Conservation (phyloP, 441 rosid genomes). For the Daphne laureola region DNA sequence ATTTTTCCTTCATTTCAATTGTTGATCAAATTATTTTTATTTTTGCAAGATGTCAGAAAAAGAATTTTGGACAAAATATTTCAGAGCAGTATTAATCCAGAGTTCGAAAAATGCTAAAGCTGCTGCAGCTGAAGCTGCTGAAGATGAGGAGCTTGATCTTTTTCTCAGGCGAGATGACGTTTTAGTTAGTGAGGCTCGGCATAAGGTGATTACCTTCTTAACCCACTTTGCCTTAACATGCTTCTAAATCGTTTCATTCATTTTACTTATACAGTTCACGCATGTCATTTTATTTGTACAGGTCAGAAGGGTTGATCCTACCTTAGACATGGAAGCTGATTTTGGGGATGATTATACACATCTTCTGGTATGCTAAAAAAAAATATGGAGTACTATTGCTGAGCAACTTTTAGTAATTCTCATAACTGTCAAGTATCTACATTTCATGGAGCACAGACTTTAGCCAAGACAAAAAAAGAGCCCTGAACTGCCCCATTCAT, state of each 20-base stretch:
- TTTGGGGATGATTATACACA: slow-evolving; percentile 89
- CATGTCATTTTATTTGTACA: slow-evolving; percentile 21
- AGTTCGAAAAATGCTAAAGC: slow-evolving; percentile 60
- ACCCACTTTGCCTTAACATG: not conserved
- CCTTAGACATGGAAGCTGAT: slow-evolving; percentile 92
- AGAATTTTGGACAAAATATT: slow-evolving; percentile 87
- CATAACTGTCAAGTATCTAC: not conserved
- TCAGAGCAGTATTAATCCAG: slow-evolving; percentile 86
- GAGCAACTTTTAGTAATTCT: slow-evolving; percentile 2
- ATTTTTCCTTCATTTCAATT: not conserved
- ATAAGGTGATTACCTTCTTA: slow-evolving; percentile 43
- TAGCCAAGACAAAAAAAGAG: too few relatives aligned
- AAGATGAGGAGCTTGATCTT: slow-evolving; percentile 90
- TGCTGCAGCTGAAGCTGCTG: slow-evolving; percentile 93
- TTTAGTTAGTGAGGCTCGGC: slow-evolving; percentile 65
- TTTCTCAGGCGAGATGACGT: slow-evolving; percentile 84
- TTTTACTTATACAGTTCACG: too few relatives aligned
- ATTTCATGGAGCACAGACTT: not conserved
- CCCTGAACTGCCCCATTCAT: too few relatives aligned
- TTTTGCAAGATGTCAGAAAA: slow-evolving; percentile 63
- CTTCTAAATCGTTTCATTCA: slow-evolving; percentile 8
- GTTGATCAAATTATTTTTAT: slow-evolving; percentile 13
- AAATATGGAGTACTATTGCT: not conserved
- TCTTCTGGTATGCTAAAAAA: slow-evolving; percentile 49
- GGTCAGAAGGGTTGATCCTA: slow-evolving; percentile 88